Conservation (phyloP, 441 rosid species). For the Gossypium laxum region DNA sequence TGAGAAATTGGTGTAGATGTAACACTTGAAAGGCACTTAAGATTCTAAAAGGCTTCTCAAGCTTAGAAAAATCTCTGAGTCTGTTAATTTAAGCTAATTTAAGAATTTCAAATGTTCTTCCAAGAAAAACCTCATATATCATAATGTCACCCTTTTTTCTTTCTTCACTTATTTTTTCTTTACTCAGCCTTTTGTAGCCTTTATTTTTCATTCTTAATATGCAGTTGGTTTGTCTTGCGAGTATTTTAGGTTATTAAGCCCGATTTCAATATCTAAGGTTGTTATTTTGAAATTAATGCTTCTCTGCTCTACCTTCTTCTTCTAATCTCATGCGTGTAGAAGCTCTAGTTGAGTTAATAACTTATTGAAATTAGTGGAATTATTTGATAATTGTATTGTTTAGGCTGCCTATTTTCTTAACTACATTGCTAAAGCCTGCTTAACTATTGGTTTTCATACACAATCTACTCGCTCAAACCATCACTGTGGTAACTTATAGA, state of each 20-base stretch:
- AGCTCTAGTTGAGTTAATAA: neutral
- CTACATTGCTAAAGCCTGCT: neutral
- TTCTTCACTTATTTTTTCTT: neutral
- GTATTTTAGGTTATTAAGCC: neutral
- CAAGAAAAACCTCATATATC: neutral
- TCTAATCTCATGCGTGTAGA: neutral
- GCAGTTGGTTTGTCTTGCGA: neutral
- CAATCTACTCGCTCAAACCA: neutral
- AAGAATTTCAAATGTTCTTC: neutral
- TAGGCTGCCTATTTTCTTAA: neutral
- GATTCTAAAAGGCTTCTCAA: neutral
- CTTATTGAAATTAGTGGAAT: neutral
- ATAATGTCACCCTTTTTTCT: neutral
- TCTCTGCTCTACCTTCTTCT: neutral
- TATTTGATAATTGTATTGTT: neutral
- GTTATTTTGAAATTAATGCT: neutral
- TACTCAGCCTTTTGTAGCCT: neutral
- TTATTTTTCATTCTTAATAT: neutral
- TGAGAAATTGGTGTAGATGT: neutral
- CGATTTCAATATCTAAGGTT: neutral
- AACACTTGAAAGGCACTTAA: neutral
- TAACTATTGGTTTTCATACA: neutral
- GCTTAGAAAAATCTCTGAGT: neutral
- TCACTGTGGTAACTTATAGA: slow-evolving; percentile 8
- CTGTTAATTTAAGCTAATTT: neutral